Evolutionary conservation across 2,329 filamentous ascomycete species (phyloP), one percentile per base, ranked within the genome.

Genomic region (Fusarium haematococcum): DNA sequence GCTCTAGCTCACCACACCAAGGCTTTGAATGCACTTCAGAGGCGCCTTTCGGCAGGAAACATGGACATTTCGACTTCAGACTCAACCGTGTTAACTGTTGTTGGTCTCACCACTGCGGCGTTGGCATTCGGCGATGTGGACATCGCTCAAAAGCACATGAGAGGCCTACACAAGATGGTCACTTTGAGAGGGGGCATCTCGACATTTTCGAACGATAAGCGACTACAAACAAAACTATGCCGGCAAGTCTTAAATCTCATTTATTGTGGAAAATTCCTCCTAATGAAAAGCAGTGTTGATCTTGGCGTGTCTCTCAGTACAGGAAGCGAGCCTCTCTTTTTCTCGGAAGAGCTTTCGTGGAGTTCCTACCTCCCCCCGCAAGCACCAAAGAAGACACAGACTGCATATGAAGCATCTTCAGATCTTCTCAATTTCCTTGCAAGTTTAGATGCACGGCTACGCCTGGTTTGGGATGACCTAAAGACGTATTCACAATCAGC

Each of bases 391-490:
- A 50, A 52, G 16, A 0, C 16, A 35, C 27, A 37, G 6, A 37
- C 52, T 4, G 2, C 0, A 14, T 20, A 39, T 5, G 16, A 18
- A 6, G 3, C 0, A 13, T n/a, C 14, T 7, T 18, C 20, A 1
- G 13, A 9, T 10, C 20, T 58, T 18, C 2, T 3, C 1, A 14
- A 3, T 1, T 37, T 58, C 6, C 33, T 27, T 2, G 5, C 0
- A 3, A 2, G 32, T 18, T 35, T 58, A 13, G 54, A 58, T 10
- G 1, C 33, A 16, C 33, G 54, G 9, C 23, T 39, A 3, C 16
- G 16, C 5, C 8, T 23, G 1, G 54, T 58, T 27, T 58, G 54
- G 33, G 20, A 25, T 9, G 54, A 58, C 23, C 6, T 58, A 4
- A 20, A 25, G 10, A 4, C 16, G 5, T 58, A n/a, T n/a, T 37